Base-by-base conservation (phyloP, 192 early-diverging fungal species). In the Backusella tuberculispora region DNA sequence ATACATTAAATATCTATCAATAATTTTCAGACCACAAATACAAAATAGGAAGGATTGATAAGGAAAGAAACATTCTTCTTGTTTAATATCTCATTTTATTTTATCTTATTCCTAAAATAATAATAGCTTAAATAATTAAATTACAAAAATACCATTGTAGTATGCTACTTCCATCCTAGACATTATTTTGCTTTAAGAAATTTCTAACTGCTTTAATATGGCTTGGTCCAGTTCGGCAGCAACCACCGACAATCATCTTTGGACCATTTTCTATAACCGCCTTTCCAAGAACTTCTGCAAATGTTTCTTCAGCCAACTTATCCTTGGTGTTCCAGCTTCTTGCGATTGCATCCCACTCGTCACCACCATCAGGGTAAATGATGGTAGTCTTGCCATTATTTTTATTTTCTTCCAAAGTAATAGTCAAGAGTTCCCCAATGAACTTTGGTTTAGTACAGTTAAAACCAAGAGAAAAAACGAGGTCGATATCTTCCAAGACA, bases 401-500 rank as follows among this genome's bases (percentile, higher is more conserved):
- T 50, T 19, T 50, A 5, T 21, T 63, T 0, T 80, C 67, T n/a
- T 40, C 17, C 19, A 63, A 41, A 17, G 50, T 67, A 9, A 50
- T 71, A 13, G 66, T 17, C 43, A 81, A 14, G 0, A 85, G 69
- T 3, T 78, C 41, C 0, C 34, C 37, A 10, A 87, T 80, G 65
- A 72, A 77, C 37, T 67, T 43, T 5, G 88, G 88, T 21, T 83
- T 82, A 3, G 86, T 86, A 71, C 92, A 93, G 77, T 94, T 94
- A 42, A 93, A 74, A 26, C 92, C 92, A 4, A 89, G 71, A 4
- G 80, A 88, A 8, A 83, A 78, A 4, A 93, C 73, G 19, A 66
- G 10, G 1, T 79, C 44, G 10, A 41, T 24, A 41, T 74, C 73
- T 50, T 71, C 63, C 34, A 84, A 71, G 1, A 74, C 63, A 19